Base-by-base conservation (phyloP, 768 basidiomycete species). In the Suillus discolor region DNA sequence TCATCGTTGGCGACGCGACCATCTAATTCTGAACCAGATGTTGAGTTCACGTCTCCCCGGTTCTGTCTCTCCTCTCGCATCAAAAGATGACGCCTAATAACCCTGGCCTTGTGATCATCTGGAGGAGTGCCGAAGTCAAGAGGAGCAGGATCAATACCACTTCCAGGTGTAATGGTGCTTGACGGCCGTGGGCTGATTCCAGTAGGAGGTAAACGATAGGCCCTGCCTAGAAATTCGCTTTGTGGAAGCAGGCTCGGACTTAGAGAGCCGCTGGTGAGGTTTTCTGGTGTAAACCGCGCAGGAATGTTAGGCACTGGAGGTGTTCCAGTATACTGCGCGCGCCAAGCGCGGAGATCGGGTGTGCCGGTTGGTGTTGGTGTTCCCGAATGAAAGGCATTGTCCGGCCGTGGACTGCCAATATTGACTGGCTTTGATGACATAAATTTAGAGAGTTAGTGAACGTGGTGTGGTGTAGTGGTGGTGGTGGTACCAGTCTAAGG, bases 31-130 rank as follows among this genome's bases (percentile, higher is more conserved):
- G 73, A 79, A 34, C 65, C 54, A 6, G 71, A 57, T 9, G 62
- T 45, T 6, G 76, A 76, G 25, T 66, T 65, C 41, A 70, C 59
- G 44, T 76, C 74, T n/a, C 62, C 54, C 44, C 67, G 70, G 64
- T 67, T 69, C n/a, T 64, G 75, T 62, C 79, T 75, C 67, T 93
- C 90, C 54, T 91, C 87, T 36, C 86, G 87, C 9, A 88, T 85
- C 13, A 96, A 89, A 20, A 98, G 82, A 78, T 97, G 95, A 63
- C 88, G 85, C 59, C 90, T 81, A 20, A 98, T 78, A 2, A 97
- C 86, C 71, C 85, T 87, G 3, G 89, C 89, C 79, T 94, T 97
- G 73, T 96, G 93, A 68, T 93, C 92, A 25, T 91, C 90, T 0
- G 91, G 83, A 34, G 94, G 78, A 31, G 83, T 86, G 25, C 91